Evolutionary conservation across 805 yeast species (phyloP), one percentile per base, ranked within the genome.

Genomic region (Sungouiozyma intestinalis): DNA sequence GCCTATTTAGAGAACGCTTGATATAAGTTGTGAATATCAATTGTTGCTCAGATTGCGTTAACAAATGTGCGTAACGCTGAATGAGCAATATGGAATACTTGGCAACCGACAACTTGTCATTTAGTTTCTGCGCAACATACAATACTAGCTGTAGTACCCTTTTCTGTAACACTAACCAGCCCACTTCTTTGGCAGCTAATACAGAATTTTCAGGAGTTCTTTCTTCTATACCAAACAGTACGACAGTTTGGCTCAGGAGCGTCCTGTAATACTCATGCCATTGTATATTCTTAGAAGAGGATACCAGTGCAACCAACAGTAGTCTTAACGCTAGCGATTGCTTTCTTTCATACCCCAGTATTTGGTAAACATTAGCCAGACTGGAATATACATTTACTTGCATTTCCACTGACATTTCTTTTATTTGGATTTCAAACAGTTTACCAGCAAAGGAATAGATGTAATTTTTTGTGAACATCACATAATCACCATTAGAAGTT

Each of bases 321-420:
- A 77, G 73, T 36, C 87, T 71, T 3, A 86, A 60, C 33, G 83
- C 70, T 47, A 88, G 77, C 0, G 84, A 76, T 48, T 77, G 71
- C 51, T 87, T 88, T 46, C 97, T 68, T 9, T 55, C 43, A 53
- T 82, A 69, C 1, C 78, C 77, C 38, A 86, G 65, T 24, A 71
- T 73, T 2, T 74, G 67, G 57, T 80, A 86, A 1, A 85, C 63
- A 2, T 76, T 56, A 0, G 92, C 81, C 47, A 88, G 62, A 0
- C 82, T 71, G 16, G 80, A 71, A 55, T 81, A 80, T 0, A 87
- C 70, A 35, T 74, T 66, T 43, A 79, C 70, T 52, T 81, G 87
- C 5, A 78, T 73, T 8, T 63, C 52, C 1, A 74, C 48, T 11
- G 71, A 65, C 58, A 81, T 63, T 9, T 64, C 65, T 21, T 61